Evolutionary conservation across 768 basidiomycete genomes (phyloP), one percentile per base, ranked within the genome.

Genomic region (Dentipellis sp.): DNA sequence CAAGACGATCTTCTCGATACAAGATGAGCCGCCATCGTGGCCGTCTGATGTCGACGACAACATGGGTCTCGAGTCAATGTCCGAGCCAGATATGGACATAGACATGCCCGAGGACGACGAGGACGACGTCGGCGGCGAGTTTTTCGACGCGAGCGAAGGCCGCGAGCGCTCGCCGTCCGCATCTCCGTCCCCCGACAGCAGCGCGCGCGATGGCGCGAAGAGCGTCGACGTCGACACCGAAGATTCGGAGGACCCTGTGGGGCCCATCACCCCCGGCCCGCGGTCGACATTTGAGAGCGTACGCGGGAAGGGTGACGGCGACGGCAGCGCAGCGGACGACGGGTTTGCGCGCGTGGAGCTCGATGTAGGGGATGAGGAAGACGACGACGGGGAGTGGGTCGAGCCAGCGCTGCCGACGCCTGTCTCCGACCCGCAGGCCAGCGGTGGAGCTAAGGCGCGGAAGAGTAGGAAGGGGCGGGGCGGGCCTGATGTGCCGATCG

Each of bases 1-100:
- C 46, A 81, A 83, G 65, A 75, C 82, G 38, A 91, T 94, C 54
- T 93, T 97, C 61, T 83, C 88, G 0, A 78, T 97, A 4, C 89
- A 91, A 59, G 87, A 94, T 40, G 91, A 93, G 60, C 91, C 88
- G 1, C 92, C 93, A 1, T 78, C 77, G 4, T 97, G 93, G 92
- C 78, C 83, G 7, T 78, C 75, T 0, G 86, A 87, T 65, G 81
- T 78, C 10, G 91, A 90, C 56, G 87, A 86, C 59, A 78, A 79
- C 40, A 82, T 88, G 73, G 90, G 85, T 0, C 69, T 94, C 19
- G 87, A 91, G 64, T 89, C 86, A 4, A 82, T 95, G 21, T 93
- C 90, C 9, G 92, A 85, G 60, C 81, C 81, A 0, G 82, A 88
- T 55, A 80, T 87, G 59, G 85, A 86, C 50, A 68, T 82, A 60